Conservation (phyloP, 2,329 filamentous ascomycete species). For the Zymoseptoria brevis region DNA sequence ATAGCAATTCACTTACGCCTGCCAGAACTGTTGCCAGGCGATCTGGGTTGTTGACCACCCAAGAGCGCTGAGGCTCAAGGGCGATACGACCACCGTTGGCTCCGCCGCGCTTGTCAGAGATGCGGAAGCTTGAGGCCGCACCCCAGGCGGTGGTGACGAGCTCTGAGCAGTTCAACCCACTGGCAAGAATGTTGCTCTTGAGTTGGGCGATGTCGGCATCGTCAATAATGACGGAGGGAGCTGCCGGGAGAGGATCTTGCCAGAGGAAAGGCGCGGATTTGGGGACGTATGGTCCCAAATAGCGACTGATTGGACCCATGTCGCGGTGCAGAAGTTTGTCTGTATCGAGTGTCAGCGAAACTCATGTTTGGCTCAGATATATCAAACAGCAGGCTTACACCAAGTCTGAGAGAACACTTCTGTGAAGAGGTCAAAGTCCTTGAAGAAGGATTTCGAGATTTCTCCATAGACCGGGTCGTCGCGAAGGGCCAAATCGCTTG, state of each 20-base stretch:
- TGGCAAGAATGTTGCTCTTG: constrained; percentile 59
- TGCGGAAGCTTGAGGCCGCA: constrained; percentile 63
- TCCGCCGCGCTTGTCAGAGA: constrained; percentile 71
- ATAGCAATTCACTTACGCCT: constrained; percentile 21
- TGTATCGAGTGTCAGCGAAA: constrained; percentile 52
- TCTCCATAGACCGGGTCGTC: constrained; percentile 66
- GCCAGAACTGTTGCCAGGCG: constrained; percentile 56
- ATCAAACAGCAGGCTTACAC: constrained; percentile 54
- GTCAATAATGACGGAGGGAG: constrained; percentile 51
- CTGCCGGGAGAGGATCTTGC: constrained; percentile 63
- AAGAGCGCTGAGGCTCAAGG: constrained; percentile 62
- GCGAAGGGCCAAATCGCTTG: constrained; percentile 64
- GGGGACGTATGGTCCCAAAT: constrained; percentile 67
- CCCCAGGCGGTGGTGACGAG: constrained; percentile 62
- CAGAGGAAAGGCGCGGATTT: constrained; percentile 57
- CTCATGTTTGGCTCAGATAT: constrained; percentile 39
- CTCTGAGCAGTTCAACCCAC: constrained; percentile 53
- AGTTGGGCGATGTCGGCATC: constrained; percentile 53
- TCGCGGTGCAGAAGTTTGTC: constrained; percentile 61
- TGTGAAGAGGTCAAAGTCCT: constrained; percentile 59
- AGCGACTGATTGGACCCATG: constrained; percentile 62
- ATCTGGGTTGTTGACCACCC: constrained; percentile 65
- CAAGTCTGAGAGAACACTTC: constrained; percentile 66
- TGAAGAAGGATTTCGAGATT: constrained; percentile 64
- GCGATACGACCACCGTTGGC: constrained; percentile 74